Conservation (phyloP, 305 asterid species). For the Ilex paraguariensis region DNA sequence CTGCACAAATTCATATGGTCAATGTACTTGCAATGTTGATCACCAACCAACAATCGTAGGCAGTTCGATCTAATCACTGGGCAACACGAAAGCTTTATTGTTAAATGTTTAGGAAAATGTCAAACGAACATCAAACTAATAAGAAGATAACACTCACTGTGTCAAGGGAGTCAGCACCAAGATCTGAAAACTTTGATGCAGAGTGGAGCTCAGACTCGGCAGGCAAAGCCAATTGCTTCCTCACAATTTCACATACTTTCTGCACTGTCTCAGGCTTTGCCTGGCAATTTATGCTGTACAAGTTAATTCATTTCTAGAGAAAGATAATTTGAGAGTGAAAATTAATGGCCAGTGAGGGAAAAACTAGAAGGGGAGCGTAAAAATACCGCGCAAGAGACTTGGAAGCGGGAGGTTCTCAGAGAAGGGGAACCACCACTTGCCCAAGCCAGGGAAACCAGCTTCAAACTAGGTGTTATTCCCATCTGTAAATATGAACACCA, state of each 20-base stretch:
- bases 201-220: slow-evolving; percentile 39
- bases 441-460: slow-evolving; percentile 21
- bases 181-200: slow-evolving; percentile 41
- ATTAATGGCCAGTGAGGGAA: not conserved
- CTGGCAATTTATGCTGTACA: slow-evolving; percentile 13
- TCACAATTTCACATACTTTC: slow-evolving; percentile 52
- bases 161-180: slow-evolving; percentile 78
- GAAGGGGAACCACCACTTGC: slow-evolving; percentile 21
- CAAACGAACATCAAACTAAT: too few relatives aligned
- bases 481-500: slow-evolving; percentile 13
- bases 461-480: slow-evolving; percentile 15
- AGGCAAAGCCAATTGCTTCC: slow-evolving; percentile 49
- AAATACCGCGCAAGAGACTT: slow-evolving; percentile 24
- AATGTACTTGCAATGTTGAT: too few relatives aligned
- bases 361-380: not conserved
- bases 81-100: too few relatives aligned
- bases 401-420: slow-evolving; percentile 21
- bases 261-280: slow-evolving; percentile 58
- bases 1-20: slow-evolving; percentile 18
- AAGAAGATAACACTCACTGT: slow-evolving; percentile 29
- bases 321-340: too few relatives aligned
- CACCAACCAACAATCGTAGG: too few relatives aligned
- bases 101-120: too few relatives aligned
- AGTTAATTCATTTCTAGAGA: not conserved
- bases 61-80: too few relatives aligned